Base-by-base conservation (phyloP, 257 asterid species). In the Perilla frutescens region DNA sequence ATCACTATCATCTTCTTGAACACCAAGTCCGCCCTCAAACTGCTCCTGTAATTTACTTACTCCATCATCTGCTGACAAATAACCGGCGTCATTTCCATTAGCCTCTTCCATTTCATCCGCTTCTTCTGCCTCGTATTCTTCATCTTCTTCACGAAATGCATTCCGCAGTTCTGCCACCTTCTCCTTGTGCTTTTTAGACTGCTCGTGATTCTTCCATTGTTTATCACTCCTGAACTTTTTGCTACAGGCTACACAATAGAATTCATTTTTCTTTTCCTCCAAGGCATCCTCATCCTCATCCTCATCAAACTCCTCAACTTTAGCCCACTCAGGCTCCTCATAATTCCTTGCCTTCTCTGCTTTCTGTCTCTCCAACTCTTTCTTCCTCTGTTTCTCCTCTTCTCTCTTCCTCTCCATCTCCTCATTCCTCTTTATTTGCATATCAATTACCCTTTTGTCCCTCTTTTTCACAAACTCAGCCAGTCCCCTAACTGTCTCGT, bases 171-270 rank as follows among this genome's bases (percentile, higher is more conserved):
- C 94, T n/a, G 92, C 88, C 69, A 92, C 86, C 80, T 88, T 95
- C 78, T 95, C 97, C 81, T 90, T 95, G 82, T 95, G 99, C 86
- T 95, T 95, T 82, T 89, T 95, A 7, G 97, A 95, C 83, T 89
- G 98, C 81, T 95, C 97, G 3, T 95, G 98, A 84, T 95, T 95
- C 82, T 87, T 89, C 99, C 98, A 95, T 80, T 95, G 99, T 77
- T 90, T 95, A 69, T 95, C 98, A 56, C 94, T 92, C 91, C 84
- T 95, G 77, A 95, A 95, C 84, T 89, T 95, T 89, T 92, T 90
- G 81, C 97, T 84, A 40, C 99, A 95, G 32, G 84, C 96, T 41
- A 95, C 91, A 77, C 99, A 95, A 70, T 92, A 95, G 13, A 90
- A 83, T 80, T 95, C 97, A 0, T 80, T 79, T 77, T 62, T 86